Evolutionary conservation across 345 rosid genomes (phyloP).

Genomic region (Eucalyptus dawsonii): DNA sequence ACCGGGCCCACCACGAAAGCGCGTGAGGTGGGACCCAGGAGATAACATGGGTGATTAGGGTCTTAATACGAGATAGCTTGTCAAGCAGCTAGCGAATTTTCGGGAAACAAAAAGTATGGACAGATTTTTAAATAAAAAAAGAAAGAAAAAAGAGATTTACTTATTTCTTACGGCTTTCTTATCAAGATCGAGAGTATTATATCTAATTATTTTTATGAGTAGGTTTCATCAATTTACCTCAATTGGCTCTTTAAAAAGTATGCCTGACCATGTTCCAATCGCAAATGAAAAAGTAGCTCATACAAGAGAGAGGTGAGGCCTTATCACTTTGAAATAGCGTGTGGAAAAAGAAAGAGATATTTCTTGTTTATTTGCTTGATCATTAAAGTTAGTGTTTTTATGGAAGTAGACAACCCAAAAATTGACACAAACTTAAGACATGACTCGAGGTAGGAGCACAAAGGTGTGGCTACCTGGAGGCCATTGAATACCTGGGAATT

Average conservation of each 20-base stretch:
- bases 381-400: neutral
- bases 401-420: neutral
- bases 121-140: neutral
- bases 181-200: neutral
- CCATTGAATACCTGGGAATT: neutral
- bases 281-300: neutral
- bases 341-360: neutral
- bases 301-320: neutral
- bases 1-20: conserved; percentile 2
- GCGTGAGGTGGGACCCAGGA: conserved; percentile 27
- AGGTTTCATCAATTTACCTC: neutral
- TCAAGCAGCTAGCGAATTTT: neutral
- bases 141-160: neutral
- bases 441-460: neutral
- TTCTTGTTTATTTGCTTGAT: neutral
- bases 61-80: neutral
- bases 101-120: neutral
- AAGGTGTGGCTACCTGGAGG: neutral
- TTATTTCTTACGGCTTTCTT: neutral
- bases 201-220: neutral
- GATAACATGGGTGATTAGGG: conserved; percentile 8
- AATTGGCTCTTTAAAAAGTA: neutral
- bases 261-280: neutral
- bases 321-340: neutral
- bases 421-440: too few species aligned